Evolutionary conservation across 192 early-diverging fungal genomes (phyloP), one percentile per base, ranked within the genome.

Genomic region (Geranomyces michiganensis): DNA sequence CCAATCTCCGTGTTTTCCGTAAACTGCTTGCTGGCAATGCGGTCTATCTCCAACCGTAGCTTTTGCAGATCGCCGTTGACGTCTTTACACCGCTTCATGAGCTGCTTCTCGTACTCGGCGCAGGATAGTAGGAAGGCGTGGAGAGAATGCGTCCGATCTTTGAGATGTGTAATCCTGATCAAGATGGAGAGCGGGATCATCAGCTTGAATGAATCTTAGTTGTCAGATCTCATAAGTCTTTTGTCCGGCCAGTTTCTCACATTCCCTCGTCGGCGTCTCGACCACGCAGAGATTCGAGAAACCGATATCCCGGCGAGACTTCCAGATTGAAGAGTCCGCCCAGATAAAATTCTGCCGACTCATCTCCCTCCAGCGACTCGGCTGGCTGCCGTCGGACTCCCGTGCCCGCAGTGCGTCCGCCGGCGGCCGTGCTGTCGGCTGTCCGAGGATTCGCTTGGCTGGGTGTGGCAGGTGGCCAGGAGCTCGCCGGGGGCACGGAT

Each of bases 31-130:
- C 69, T 80, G 27, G 71, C 75, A 24, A 73, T 75, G 26, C 79
- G 62, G 71, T 88, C 87, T 33, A 83, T 81, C 58, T 88, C 87
- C 67, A 88, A 71, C 30, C 75, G 46, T 58, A 89, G 87, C 22
- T 75, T 81, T 27, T 72, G 46, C 22, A 88, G 70, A 41, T 88
- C 86, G 59, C 70, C 75, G 17, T 68, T 62, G 5, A 85, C 33
- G 22, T 75, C 64, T 51, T 84, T 83, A 7, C 74, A 64, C n/a
- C 63, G 80, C 67, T 88, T 84, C 29, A 71, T 56, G 51, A 88
- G 43, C 30, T 30, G 67, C 73, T 88, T 86, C 67, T 87, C 86
- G 49, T 79, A 84, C 32, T 78, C 81, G 12, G 66, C 72, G 31
- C 69, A 71, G 1, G 76, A 73, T 15, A 82, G 68, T 19, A 85